These are phyloP conservation scores for Hemileia vastatrix DNA, from an alignment of 1,284 basidiomycete genomes.

Conservation along the genomic window DNA sequence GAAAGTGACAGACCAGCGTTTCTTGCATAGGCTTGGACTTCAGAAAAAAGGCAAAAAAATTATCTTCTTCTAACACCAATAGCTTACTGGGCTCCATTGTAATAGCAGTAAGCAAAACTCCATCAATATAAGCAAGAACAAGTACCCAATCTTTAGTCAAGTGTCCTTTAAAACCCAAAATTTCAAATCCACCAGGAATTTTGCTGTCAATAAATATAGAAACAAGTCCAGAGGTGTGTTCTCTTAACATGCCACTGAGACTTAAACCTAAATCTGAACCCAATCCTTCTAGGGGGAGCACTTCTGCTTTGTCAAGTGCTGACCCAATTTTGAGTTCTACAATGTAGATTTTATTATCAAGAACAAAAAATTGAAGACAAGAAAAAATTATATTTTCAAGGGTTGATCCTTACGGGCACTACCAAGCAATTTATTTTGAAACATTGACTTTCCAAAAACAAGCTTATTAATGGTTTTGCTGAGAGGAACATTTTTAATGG, in stretches of 20 bases:
- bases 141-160: slow-evolving; percentile 86
- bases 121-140: slow-evolving; percentile 75
- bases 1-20: slow-evolving; percentile 78
- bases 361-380: neutral
- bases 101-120: slow-evolving; percentile 77
- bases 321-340: slow-evolving; percentile 49
- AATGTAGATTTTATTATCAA: too few species aligned
- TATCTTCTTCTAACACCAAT: slow-evolving; percentile 78
- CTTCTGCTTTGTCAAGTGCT: slow-evolving; percentile 94
- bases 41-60: slow-evolving; percentile 78
- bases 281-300: slow-evolving; percentile 87
- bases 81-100: slow-evolving; percentile 90
- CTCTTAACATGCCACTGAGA: slow-evolving; percentile 74
- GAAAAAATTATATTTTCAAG: too few species aligned
- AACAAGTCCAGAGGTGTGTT: slow-evolving; percentile 80
- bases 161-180: slow-evolving; percentile 79
- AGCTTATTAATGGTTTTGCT: slow-evolving; percentile 95
- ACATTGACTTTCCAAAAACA: slow-evolving; percentile 91
- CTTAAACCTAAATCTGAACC: slow-evolving; percentile 72
- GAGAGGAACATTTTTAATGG: slow-evolving; percentile 73
- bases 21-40: slow-evolving; percentile 73
- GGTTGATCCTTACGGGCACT: too few species aligned
- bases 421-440: slow-evolving; percentile 92
- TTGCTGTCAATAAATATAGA: slow-evolving; percentile 87
- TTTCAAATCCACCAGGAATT: slow-evolving; percentile 97